Conservation (phyloP, 2,329 filamentous ascomycete species). For the Trichoderma simmonsii region DNA sequence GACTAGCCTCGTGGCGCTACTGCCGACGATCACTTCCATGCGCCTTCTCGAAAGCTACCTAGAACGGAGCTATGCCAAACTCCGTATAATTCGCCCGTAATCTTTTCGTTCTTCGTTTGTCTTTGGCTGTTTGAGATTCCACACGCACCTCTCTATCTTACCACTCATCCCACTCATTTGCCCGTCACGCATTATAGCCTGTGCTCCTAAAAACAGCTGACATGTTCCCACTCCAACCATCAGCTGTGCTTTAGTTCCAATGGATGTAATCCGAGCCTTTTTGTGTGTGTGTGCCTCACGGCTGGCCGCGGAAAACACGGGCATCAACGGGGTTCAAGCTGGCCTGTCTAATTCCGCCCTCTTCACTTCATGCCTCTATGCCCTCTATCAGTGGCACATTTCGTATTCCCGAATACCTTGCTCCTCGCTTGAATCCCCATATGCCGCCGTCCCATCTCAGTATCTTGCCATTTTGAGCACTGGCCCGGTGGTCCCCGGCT, state of each 20-base stretch:
- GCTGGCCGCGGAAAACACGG: background rate
- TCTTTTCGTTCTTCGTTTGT: background rate
- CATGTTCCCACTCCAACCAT: background rate
- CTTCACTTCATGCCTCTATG: background rate
- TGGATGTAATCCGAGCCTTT: background rate
- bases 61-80: constrained; percentile 14
- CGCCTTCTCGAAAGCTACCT: constrained; percentile 19
- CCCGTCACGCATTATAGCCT: background rate
- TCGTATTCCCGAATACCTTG: background rate
- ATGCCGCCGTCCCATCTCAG: background rate
- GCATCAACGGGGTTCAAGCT: background rate
- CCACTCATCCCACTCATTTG: background rate
- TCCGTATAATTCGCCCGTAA: background rate
- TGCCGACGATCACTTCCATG: constrained; percentile 16
- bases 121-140: background rate
- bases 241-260: background rate
- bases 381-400: background rate
- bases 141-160: background rate
- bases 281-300: background rate
- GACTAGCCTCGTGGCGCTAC: background rate
- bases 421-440: background rate
- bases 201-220: background rate
- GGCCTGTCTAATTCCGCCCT: background rate
- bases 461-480: constrained; percentile 5
- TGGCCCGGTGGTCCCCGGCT: background rate